Evolutionary conservation across 257 asterid species (phyloP).

Genomic region (Mentha longifolia): DNA sequence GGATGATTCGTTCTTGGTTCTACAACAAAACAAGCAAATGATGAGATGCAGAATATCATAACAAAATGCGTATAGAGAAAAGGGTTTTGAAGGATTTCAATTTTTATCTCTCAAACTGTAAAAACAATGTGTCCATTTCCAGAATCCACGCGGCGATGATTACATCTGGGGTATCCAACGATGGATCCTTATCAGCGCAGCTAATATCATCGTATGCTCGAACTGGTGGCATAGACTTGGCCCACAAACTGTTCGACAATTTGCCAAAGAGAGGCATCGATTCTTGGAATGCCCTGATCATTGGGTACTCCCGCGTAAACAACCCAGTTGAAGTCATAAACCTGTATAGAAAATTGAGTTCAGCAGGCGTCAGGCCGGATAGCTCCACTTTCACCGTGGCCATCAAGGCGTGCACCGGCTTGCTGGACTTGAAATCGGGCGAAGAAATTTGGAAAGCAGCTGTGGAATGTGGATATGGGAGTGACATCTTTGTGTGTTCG

Average conservation of each 20-base stretch:
- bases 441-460: slow-evolving; percentile 56
- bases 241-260: slow-evolving; percentile 66
- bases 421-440: slow-evolving; percentile 60
- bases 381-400: slow-evolving; percentile 82
- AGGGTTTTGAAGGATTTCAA: slow-evolving; percentile 47
- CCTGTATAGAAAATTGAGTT: slow-evolving; percentile 48
- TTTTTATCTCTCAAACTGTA: slow-evolving; percentile 43
- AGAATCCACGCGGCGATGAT: slow-evolving; percentile 54
- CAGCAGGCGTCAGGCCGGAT: slow-evolving; percentile 58
- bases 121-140: slow-evolving; percentile 48
- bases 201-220: slow-evolving; percentile 53
- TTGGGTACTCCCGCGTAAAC: slow-evolving; percentile 52
- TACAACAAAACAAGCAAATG: too few species aligned
- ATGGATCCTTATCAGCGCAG: slow-evolving; percentile 42
- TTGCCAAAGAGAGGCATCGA: slow-evolving; percentile 52
- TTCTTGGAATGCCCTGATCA: slow-evolving; percentile 76
- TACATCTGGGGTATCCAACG: slow-evolving; percentile 54
- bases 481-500: slow-evolving; percentile 72
- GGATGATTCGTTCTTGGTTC: too few species aligned
- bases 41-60: too few species aligned
- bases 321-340: slow-evolving; percentile 43
- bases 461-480: slow-evolving; percentile 53
- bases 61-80: slow-evolving; percentile 47
- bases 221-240: slow-evolving; percentile 44
- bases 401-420: slow-evolving; percentile 71